Evolutionary conservation across 2,329 filamentous ascomycete genomes (phyloP), one percentile per base, ranked within the genome.

Genomic region (Pezicula rhizophila): DNA sequence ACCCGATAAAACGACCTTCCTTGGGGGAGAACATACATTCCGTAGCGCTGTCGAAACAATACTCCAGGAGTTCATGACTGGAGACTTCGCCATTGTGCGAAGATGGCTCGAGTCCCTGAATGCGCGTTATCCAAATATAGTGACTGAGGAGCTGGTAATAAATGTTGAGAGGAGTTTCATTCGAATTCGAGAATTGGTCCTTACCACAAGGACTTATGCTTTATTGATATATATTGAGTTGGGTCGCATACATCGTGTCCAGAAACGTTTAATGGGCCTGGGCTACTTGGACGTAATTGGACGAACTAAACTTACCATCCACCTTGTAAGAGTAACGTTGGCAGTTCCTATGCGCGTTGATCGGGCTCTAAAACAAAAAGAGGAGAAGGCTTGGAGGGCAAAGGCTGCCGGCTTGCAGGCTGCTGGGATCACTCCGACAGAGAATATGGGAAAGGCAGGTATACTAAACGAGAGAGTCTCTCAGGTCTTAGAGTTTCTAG

Each of bases 331-430:
- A 46, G 66, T 68, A 12, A 68, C 66, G 5, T 53, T 70, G 8
- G 67, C 67, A 2, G 65, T 69, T 10, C 67, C 67, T 2, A 66
- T 70, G 52, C 57, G 67, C 38, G 66, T 70, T 31, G 67, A 70
- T 51, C 59, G 67, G n/a, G 66, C 66, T 6, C 50, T 69, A 31
- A 66, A 62, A 49, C 57, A 61, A 47, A 59, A 61, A 42, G 64
- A 66, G 54, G 67, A 70, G 50, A 63, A 64, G 41, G 65, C 65
- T 28, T 67, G 64, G 60, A 61, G 62, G 34, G 66, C 65, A 6
- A 66, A 64, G 52, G 61, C 59, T 37, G 66, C 64, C 0, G 66
- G 66, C 4, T 58, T 65, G 45, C 63, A 66, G 45, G 64, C 65
- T 1, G 58, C 60, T 11, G 65, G 64, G 5, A 51, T 66, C 5